Evolutionary conservation across 2,329 filamentous ascomycete species (phyloP), one percentile per base, ranked within the genome.

Genomic region (Remersonia thermophila): DNA sequence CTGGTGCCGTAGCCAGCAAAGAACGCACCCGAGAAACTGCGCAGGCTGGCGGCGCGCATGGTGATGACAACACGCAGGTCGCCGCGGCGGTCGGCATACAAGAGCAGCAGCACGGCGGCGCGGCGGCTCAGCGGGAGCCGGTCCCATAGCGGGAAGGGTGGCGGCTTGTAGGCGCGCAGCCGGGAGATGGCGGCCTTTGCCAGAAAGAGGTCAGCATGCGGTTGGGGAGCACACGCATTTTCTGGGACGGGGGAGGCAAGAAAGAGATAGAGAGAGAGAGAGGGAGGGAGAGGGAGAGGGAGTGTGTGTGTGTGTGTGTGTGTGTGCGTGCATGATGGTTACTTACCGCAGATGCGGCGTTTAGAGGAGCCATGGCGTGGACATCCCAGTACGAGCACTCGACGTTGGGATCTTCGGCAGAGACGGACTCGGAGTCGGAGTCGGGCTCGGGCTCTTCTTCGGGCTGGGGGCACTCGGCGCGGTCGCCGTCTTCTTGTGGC

Each of bases 101-200:
- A 70, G 35, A 96, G 69, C 33, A 96, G 71, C 36, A 96, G 63
- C 28, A 96, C 89, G 16, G 89, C 87, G 11, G 89, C 89, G 46
- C 86, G 76, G 43, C 83, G 73, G 45, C 65, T 72, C 11, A 69
- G 58, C 2, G 76, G 75, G 18, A 80, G 62, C 14, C 59, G 59
- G 50, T 77, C 69, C 76, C 77, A 80, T 39, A 71, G 54, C 9
- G 74, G 63, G 47, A 78, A 77, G 2, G 71, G 59, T 2, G 75
- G 75, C 13, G 76, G 67, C 39, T 62, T 67, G 54, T 74, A 80
- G 36, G 73, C 65, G 35, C 73, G 67, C 38, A 80, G 62, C 40
- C 75, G 67, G 37, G 71, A 67, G 45, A 80, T 57, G 51, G 71
- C 72, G 46, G 71, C 70, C 71, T 74, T n/a, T n/a, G n/a, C n/a